phyloP scores from a whole-genome alignment of 371 early-diverging fungal species.

The Mortierella sp. region DNA sequence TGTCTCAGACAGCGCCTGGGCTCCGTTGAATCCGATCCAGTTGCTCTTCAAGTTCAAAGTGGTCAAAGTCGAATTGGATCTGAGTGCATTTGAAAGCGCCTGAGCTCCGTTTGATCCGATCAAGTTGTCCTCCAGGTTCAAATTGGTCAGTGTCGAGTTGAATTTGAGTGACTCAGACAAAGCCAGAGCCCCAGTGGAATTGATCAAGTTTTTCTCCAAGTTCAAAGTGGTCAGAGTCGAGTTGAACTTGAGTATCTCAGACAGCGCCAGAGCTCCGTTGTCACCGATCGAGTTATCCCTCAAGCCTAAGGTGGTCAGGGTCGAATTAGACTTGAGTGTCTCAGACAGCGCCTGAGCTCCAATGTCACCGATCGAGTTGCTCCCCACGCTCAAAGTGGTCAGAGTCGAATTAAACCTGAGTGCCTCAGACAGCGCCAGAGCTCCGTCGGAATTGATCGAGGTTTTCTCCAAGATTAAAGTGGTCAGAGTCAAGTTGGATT shows the following conservation, averaged over 20 bases:
- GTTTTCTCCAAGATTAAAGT: neutral
- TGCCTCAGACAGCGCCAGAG: neutral
- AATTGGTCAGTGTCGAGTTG: constrained; percentile 3
- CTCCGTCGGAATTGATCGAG: neutral
- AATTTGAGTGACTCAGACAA: neutral
- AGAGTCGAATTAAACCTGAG: constrained; percentile 2
- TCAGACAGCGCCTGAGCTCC: neutral
- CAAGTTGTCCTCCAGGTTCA: neutral
- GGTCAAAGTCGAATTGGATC: constrained; percentile 1
- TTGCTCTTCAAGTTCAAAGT: neutral
- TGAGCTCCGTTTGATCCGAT: neutral
- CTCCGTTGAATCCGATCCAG: neutral
- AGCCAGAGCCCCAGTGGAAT: neutral
- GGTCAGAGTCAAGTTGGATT: constrained; percentile 13
- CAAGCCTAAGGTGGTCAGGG: neutral
- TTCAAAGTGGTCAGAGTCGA: neutral
- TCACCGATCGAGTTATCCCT: neutral
- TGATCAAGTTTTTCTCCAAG: neutral
- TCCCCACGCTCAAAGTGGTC: neutral
- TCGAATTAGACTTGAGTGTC: constrained; percentile 1
- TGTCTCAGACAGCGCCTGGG: constrained; percentile 1
- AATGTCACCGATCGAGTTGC: neutral
- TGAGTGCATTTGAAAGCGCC: constrained; percentile 1
- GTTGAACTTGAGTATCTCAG: constrained; percentile 1
- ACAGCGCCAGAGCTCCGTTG: neutral